Evolutionary conservation across 352 stramenopile genomes (phyloP), one percentile per base, ranked within the genome.

Genomic region (Pythium aquatile): DNA sequence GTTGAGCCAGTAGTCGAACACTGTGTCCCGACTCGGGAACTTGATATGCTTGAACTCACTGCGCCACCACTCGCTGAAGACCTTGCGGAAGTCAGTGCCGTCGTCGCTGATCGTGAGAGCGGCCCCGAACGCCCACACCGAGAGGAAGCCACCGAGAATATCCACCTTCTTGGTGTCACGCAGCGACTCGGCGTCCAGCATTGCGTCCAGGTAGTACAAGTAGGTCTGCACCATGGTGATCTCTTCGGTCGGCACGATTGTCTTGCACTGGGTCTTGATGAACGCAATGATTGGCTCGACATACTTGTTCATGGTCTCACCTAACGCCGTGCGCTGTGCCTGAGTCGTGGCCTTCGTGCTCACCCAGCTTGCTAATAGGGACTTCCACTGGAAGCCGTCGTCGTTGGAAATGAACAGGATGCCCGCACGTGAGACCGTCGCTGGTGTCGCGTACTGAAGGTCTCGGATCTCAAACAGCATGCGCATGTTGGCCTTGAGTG

Each of bases 1-100:
- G 57, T 99, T 95, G 26, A 98, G 78, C 83, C 90, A 99, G 70
- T 98, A 99, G 73, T 99, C 96, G 58, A 99, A 99, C 1, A 99
- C 89, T 0, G 93, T 98, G 57, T 98, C 86, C 46, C 86, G 87
- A 30, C 79, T 84, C n/a, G 95, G 96, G 40, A 98, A 88, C 71
- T 98, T 98, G 63, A 98, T 81, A 39, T 86, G 82, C 67, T 98
- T 98, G 72, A 97, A 98, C 58, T 98, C 87, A 20, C 70, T 66
- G 32, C 89, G 77, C 94, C 94, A 98, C 88, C 88, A 98, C 62
- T 98, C 93, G 47, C 86, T 97, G 68, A 98, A 98, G 37, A 98
- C 55, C 35, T 91, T 94, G 29, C 94, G 87, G 69, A 97, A 98
- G 68, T 98, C 92, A 1, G 87, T 95, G 33, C 96, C 93, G 63